Evolutionary conservation across 306 rosid species (phyloP).

Genomic region (Corylus avellana): DNA sequence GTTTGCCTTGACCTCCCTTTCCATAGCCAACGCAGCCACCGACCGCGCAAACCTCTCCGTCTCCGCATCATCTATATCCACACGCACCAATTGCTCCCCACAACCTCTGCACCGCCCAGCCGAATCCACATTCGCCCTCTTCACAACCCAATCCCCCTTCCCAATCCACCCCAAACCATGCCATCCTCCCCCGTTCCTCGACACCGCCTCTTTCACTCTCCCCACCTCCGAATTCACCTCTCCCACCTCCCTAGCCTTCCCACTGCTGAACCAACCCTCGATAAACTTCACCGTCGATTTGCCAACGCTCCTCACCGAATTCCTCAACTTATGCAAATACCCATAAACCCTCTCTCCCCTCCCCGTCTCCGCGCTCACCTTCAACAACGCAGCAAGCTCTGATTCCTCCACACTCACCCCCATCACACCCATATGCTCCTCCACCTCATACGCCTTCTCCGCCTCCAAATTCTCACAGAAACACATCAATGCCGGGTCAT

Average conservation of each 20-base stretch:
- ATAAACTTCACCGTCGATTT: slow-evolving; percentile 54
- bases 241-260: slow-evolving; percentile 50
- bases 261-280: slow-evolving; percentile 73
- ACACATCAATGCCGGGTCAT: slow-evolving; percentile 66
- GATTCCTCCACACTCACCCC: slow-evolving; percentile 65
- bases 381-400: slow-evolving; percentile 66
- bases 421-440: slow-evolving; percentile 50
- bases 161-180: slow-evolving; percentile 93
- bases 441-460: slow-evolving; percentile 79
- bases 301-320: slow-evolving; percentile 52
- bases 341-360: slow-evolving; percentile 64
- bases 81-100: slow-evolving; percentile 61
- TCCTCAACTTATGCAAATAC: slow-evolving; percentile 76
- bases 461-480: slow-evolving; percentile 65
- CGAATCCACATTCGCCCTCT: slow-evolving; percentile 38
- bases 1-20: slow-evolving; percentile 68
- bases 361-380: slow-evolving; percentile 55
- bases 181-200: slow-evolving; percentile 89
- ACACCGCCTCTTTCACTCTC: slow-evolving; percentile 46
- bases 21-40: slow-evolving; percentile 66
- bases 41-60: slow-evolving; percentile 68
- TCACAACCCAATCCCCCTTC: slow-evolving; percentile 70
- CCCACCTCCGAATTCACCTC: slow-evolving; percentile 39
- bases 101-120: slow-evolving; percentile 60
- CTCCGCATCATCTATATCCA: slow-evolving; percentile 71